Base-by-base conservation (phyloP, 2,329 filamentous ascomycete genomes). In the Colletotrichum shisoi region DNA sequence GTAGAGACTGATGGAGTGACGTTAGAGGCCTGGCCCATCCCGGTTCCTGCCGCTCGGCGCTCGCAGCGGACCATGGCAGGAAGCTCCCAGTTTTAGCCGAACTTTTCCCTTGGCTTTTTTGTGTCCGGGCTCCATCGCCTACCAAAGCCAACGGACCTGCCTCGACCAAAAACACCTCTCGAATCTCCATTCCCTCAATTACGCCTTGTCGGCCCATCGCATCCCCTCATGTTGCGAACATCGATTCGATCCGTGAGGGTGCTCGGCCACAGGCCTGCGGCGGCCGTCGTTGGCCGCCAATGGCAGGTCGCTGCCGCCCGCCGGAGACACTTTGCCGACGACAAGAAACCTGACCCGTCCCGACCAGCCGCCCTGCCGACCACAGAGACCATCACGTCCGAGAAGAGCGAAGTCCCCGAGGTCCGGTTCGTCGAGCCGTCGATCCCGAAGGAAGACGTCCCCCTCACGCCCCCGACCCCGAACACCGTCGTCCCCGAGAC, bases 161-260 rank as follows among this genome's bases (percentile, higher is more conserved):
- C 72, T 70, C 65, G 67, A 57, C 42, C 51, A 57, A 66, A 58
- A 58, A 40, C 61, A 58, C 62, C 59, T 70, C 63, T 70, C 63
- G 62, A 67, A 70, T 74, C 73, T 73, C 73, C 77, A 71, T 70
- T 69, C 66, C 71, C 44, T 54, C 70, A 74, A 73, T 71, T 68
- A 71, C 72, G 77, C 73, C 75, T 68, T 73, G 76, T 75, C 76
- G 77, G 80, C 78, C 69, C 78, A 79, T 79, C 77, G 76, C 78
- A 83, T 81, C 82, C 80, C 81, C 82, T 83, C 82, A 90, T 90
- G 87, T 84, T 90, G 85, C 87, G 87, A 82, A 86, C 85, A 79
- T 89, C 87, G 79, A 81, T 89, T 82, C 86, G 84, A 82, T 87
- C 87, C 78, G 84, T 84, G 76, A 86, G 83, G 83, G 81, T 83